Percentiles rank a stretch among this genome's conserved stretches.
Evolutionary conservation across 192 early-diverging fungal genomes (phyloP).

Genomic region (Lunasporangiospora selenospora): DNA sequence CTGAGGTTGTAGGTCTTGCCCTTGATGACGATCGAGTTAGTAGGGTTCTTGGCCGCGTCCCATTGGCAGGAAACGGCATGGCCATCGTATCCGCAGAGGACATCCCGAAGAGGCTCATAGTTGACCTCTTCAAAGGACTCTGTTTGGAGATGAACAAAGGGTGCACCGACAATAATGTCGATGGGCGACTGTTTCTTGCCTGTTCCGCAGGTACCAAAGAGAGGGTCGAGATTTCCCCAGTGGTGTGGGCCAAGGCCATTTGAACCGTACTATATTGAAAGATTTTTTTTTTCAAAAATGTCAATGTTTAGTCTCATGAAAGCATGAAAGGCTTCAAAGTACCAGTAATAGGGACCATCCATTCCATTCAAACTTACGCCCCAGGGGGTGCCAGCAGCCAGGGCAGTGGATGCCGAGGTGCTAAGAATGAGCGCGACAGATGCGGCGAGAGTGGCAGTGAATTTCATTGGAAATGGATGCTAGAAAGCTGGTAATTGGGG

Average conservation of each 20-base stretch:
- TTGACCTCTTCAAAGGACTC: slow-evolving; percentile 2
- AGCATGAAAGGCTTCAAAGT: too few relatives aligned
- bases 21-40: slow-evolving; percentile 24
- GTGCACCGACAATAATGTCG: slow-evolving; percentile 39
- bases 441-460: too few relatives aligned
- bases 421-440: too few relatives aligned
- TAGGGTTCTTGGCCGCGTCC: background rate
- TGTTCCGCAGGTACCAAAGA: slow-evolving; percentile 23
- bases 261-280: slow-evolving; percentile 16
- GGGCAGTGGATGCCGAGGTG: too few relatives aligned
- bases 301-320: too few relatives aligned
- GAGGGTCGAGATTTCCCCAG: slow-evolving; percentile 33
- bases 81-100: slow-evolving; percentile 48
- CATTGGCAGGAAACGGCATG: slow-evolving; percentile 49
- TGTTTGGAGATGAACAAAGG: slow-evolving; percentile 2
- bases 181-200: slow-evolving; percentile 61
- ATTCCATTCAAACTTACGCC: too few relatives aligned
- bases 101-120: slow-evolving; percentile 9
- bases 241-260: slow-evolving; percentile 11
- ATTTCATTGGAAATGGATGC: too few relatives aligned
- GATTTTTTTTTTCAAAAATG: background rate
- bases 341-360: too few relatives aligned
- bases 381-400: too few relatives aligned
- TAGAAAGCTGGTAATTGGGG: too few relatives aligned
- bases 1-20: slow-evolving; percentile 45